Percentiles rank a stretch among this genome's conserved stretches.
Evolutionary conservation across 768 basidiomycete genomes (phyloP).

Genomic region (Hericium alpestre): DNA sequence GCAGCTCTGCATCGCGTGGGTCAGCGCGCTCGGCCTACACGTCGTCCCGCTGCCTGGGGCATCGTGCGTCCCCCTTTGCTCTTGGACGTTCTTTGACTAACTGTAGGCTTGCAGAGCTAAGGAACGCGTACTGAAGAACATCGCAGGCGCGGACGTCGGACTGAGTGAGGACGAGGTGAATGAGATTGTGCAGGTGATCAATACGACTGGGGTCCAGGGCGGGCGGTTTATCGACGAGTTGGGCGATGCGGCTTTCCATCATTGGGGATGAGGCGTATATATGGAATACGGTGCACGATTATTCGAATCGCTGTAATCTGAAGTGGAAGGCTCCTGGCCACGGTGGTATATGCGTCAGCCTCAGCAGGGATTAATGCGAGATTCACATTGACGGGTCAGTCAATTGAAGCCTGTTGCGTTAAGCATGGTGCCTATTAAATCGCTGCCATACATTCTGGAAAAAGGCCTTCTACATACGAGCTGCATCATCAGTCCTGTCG

Average conservation of each 20-base stretch:
- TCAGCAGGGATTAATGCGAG: no score
- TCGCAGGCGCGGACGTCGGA: slow-evolving; percentile 28
- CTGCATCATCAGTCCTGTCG: no score
- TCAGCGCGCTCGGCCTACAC: slow-evolving; percentile 23
- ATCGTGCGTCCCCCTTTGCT: slow-evolving; percentile 19
- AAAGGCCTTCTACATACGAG: no score
- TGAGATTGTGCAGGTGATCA: slow-evolving; percentile 29
- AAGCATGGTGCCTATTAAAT: no score
- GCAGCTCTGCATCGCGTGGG: slow-evolving; percentile 31
- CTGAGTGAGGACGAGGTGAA: slow-evolving; percentile 23
- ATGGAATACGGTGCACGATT: no score
- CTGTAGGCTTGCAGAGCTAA: slow-evolving; percentile 16
- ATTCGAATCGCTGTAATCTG: no score
- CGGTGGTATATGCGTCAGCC: no score
- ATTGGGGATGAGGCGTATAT: neutral
- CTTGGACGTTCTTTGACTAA: neutral
- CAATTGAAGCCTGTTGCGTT: no score
- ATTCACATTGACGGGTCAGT: no score
- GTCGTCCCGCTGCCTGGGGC: slow-evolving; percentile 40
- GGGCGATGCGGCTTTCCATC: neutral
- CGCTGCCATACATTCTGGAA: no score
- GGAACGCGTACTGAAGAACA: slow-evolving; percentile 32
- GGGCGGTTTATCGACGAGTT: neutral
- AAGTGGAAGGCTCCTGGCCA: no score
- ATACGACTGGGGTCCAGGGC: slow-evolving; percentile 19